phyloP scores from a whole-genome alignment of 1,139 yeast species.

The Nematodospora anomalae region DNA sequence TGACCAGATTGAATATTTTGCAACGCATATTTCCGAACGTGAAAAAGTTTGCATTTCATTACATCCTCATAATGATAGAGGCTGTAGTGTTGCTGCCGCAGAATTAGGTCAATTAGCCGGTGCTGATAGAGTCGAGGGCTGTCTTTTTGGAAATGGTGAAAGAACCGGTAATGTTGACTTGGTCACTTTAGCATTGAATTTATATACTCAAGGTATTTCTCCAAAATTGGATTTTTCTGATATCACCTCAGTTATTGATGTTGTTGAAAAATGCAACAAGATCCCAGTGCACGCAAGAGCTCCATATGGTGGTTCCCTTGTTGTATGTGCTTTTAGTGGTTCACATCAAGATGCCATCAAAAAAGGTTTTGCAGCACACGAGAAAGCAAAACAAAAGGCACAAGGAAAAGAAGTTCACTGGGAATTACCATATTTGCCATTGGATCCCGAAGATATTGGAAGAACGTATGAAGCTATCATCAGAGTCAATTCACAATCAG shows the following conservation, averaged over 20 bases:
- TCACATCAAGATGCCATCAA: constrained; percentile 54
- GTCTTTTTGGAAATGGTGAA: constrained; percentile 52
- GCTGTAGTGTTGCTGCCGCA: constrained; percentile 53
- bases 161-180: constrained; percentile 53
- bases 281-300: constrained; percentile 50
- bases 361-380: constrained; percentile 42
- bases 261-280: constrained; percentile 48
- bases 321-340: constrained; percentile 51
- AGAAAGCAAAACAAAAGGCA: constrained; percentile 28
- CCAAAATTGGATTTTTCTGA: constrained; percentile 49
- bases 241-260: constrained; percentile 39
- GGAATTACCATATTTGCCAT: constrained; percentile 50
- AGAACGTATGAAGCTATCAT: constrained; percentile 53
- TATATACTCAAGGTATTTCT: constrained; percentile 48
- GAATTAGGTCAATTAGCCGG: constrained; percentile 51
- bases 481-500: constrained; percentile 52
- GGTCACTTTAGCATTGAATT: constrained; percentile 47
- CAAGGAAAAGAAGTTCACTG: constrained; percentile 28
- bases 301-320: constrained; percentile 50
- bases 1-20: constrained; percentile 50
- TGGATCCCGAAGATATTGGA: constrained; percentile 51
- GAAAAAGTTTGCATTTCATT: constrained; percentile 47
- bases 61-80: constrained; percentile 52
- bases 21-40: constrained; percentile 41
- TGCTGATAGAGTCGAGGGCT: constrained; percentile 52